Percentiles rank a stretch among this genome's conserved stretches.
These are phyloP conservation scores for Meyerozyma guilliermondii DNA, from an alignment of 1,139 yeast genomes.

Conservation along the genomic window DNA sequence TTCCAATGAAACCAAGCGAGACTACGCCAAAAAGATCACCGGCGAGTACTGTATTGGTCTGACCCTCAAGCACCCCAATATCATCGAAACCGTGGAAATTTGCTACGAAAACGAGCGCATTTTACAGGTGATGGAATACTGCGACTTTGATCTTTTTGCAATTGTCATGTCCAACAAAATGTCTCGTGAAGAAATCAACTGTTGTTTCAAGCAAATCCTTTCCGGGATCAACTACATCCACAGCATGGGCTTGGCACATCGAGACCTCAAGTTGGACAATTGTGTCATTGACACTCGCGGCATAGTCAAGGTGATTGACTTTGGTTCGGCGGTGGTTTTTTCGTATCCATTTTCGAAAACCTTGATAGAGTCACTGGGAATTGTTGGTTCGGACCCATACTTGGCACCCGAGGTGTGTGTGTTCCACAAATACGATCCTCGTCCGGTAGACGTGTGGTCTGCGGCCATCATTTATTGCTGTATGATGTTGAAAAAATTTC, in stretches of 20 bases:
- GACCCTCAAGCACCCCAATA: slow-evolving; percentile 84
- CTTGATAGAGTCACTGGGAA: slow-evolving; percentile 78
- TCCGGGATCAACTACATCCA: slow-evolving; percentile 82
- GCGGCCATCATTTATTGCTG: slow-evolving; percentile 90
- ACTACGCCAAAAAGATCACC: slow-evolving; percentile 88
- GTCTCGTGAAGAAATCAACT: slow-evolving; percentile 79
- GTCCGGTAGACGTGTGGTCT: slow-evolving; percentile 95
- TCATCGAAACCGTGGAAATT: slow-evolving; percentile 86
- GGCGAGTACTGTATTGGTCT: slow-evolving; percentile 95
- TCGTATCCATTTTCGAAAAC: slow-evolving; percentile 84
- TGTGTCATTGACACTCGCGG: slow-evolving; percentile 86
- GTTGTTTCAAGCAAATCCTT: slow-evolving; percentile 85
- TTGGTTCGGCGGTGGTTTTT: slow-evolving; percentile 92
- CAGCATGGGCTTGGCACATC: slow-evolving; percentile 83
- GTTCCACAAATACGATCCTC: slow-evolving; percentile 76
- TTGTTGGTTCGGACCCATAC: slow-evolving; percentile 93
- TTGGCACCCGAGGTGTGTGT: slow-evolving; percentile 93
- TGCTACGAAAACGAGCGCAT: slow-evolving; percentile 85
- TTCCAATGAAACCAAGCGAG: slow-evolving; percentile 72
- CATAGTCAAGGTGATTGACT: slow-evolving; percentile 84
- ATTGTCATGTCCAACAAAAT: slow-evolving; percentile 94
- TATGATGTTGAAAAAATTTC: slow-evolving; percentile 90
- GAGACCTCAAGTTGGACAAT: slow-evolving; percentile 89
- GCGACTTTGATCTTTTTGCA: slow-evolving; percentile 89
- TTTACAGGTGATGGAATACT: slow-evolving; percentile 91